phyloP scores from a whole-genome alignment of 2,329 filamentous ascomycete species.

The Fusarium cicatricum region DNA sequence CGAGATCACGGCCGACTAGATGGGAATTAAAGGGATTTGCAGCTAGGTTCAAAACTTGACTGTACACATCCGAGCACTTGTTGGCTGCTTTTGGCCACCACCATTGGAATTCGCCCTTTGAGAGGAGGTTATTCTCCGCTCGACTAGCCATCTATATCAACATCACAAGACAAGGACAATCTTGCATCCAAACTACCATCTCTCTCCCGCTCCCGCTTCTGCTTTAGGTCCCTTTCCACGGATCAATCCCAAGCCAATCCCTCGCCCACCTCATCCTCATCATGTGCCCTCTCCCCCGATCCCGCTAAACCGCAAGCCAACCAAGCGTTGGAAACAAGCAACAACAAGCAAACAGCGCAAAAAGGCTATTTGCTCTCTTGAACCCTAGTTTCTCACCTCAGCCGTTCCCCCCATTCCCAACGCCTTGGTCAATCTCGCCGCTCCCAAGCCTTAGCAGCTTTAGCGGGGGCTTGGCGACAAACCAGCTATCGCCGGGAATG shows the following conservation, averaged over 20 bases:
- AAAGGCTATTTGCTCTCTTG: not conserved
- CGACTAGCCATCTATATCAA: too few relatives aligned
- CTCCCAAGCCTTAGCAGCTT: not conserved
- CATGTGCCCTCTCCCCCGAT: conserved; percentile 1
- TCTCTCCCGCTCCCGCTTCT: conserved; percentile 30
- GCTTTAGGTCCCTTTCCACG: conserved; percentile 2
- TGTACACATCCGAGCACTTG: too few relatives aligned
- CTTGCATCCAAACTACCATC: not conserved
- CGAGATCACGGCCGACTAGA: not conserved
- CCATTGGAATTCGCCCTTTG: too few relatives aligned
- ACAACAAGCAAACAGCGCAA: conserved; percentile 1
- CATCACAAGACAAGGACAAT: too few relatives aligned
- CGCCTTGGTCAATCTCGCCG: not conserved
- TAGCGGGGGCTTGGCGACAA: not conserved
- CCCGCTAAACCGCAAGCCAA: not conserved
- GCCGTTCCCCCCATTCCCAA: not conserved
- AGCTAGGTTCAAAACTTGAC: not conserved
- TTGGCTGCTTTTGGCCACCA: too few relatives aligned
- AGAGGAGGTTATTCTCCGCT: too few relatives aligned
- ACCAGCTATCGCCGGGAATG: not conserved
- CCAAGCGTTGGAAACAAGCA: not conserved
- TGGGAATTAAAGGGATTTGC: not conserved
- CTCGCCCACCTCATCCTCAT: conserved; percentile 8
- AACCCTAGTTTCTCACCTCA: not conserved
- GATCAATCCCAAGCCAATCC: conserved; percentile 22